phyloP scores from a whole-genome alignment of 176 grass and related monocot species.

The Carex cristatella region DNA sequence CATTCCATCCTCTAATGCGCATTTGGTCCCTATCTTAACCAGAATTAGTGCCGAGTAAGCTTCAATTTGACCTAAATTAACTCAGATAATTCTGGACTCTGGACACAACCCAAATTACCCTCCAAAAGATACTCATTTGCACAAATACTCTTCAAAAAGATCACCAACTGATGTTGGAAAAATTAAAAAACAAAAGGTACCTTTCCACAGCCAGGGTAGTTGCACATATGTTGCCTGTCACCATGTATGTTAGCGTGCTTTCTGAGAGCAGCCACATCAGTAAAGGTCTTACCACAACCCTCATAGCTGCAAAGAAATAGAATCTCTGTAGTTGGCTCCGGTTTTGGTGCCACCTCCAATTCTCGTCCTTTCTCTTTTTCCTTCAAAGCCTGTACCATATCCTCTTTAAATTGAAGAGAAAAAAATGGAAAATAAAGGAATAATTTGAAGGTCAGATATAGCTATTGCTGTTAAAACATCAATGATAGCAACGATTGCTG shows the following conservation, averaged over 20 bases:
- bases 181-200: slow-evolving; percentile 24
- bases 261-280: slow-evolving; percentile 49
- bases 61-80: neutral
- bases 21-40: neutral
- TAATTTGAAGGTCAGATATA: neutral
- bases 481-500: neutral
- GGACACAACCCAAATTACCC: neutral
- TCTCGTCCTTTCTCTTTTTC: slow-evolving; percentile 22
- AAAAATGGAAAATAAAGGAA: neutral
- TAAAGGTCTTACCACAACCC: slow-evolving; percentile 62
- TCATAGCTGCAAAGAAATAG: slow-evolving; percentile 87
- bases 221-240: slow-evolving; percentile 62
- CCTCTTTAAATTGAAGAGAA: slow-evolving; percentile 33
- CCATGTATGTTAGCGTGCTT: slow-evolving; percentile 68
- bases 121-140: neutral
- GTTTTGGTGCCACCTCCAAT: slow-evolving; percentile 32
- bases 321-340: slow-evolving; percentile 56
- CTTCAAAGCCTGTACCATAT: slow-evolving; percentile 36
- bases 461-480: neutral
- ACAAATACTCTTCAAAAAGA: neutral
- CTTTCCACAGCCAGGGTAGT: slow-evolving; percentile 68
- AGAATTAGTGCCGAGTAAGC: neutral
- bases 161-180: neutral
- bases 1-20: neutral
- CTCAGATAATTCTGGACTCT: neutral